phyloP scores from a whole-genome alignment of 345 rosid genomes.

The Populus pruinosa region DNA sequence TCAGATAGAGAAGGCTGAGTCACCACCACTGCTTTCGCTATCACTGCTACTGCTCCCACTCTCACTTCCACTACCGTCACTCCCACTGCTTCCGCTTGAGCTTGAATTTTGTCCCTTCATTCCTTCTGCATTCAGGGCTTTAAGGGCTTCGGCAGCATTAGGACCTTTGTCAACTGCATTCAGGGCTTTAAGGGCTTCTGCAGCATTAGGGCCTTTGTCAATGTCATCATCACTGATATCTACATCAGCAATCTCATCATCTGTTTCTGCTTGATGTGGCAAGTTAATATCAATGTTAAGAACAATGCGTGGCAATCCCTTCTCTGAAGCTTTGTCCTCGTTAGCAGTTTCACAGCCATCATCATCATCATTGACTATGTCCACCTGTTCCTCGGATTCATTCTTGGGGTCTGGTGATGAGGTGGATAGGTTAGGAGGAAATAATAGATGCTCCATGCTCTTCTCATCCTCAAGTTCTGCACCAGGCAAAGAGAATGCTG shows the following conservation, averaged over 20 bases:
- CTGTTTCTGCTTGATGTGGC: constrained; percentile 23
- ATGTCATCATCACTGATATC: constrained; percentile 36
- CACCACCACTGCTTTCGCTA: constrained; percentile 32
- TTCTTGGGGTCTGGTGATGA: constrained; percentile 23
- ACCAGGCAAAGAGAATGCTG: constrained; percentile 6
- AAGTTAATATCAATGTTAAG: constrained; percentile 50
- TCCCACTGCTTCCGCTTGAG: constrained; percentile 17
- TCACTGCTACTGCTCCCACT: constrained; percentile 27
- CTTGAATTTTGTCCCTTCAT: constrained; percentile 14
- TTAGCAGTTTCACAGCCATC: constrained; percentile 12
- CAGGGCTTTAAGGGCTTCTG: constrained; percentile 20
- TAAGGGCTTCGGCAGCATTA: constrained; percentile 30
- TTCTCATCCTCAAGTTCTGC: constrained; percentile 35
- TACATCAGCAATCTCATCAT: constrained; percentile 42
- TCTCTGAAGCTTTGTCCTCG: constrained; percentile 22
- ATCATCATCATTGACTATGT: constrained; percentile 36
- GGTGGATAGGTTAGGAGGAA: constrained; percentile 19
- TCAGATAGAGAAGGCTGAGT: constrained; percentile 36
- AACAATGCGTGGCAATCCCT: constrained; percentile 27
- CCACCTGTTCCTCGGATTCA: constrained; percentile 48
- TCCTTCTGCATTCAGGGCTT: constrained; percentile 24
- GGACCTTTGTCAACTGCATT: constrained; percentile 10
- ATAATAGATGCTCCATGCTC: constrained; percentile 10
- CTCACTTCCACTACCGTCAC: constrained; percentile 17
- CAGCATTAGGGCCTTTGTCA: constrained; percentile 24